Percentiles rank a stretch among this genome's conserved stretches.
Evolutionary conservation across 1,139 yeast species (phyloP).

Genomic region (Sugiyamaella sp.): DNA sequence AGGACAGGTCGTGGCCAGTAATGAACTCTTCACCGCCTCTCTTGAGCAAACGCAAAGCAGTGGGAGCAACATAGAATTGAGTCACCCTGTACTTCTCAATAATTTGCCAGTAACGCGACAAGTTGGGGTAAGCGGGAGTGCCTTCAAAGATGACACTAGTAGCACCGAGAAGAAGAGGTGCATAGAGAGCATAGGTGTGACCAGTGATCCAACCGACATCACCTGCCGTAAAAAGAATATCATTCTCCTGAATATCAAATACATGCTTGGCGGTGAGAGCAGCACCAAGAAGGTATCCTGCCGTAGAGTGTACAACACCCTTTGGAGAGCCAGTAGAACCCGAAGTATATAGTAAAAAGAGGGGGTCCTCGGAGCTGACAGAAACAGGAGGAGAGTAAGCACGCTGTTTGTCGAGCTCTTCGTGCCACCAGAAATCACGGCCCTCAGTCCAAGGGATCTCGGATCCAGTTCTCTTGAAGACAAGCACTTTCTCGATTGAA

Average conservation of each 20-base stretch:
- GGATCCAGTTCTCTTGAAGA: constrained; percentile 77
- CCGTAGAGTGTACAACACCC: constrained; percentile 95
- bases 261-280: constrained; percentile 90
- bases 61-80: constrained; percentile 88
- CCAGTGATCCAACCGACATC: constrained; percentile 99
- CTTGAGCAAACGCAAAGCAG: constrained; percentile 80
- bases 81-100: constrained; percentile 76
- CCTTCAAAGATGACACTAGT: constrained; percentile 94
- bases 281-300: constrained; percentile 92
- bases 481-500: constrained; percentile 76
- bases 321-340: constrained; percentile 98
- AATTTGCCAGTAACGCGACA: constrained; percentile 93
- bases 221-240: constrained; percentile 95
- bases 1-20: constrained; percentile 58
- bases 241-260: constrained; percentile 86
- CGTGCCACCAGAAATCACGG: constrained; percentile 94
- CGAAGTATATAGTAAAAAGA: constrained; percentile 90
- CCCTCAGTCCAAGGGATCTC: constrained; percentile 64
- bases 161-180: constrained; percentile 86
- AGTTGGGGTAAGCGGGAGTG: constrained; percentile 96
- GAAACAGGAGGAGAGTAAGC: constrained; percentile 87
- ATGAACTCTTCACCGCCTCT: constrained; percentile 76
- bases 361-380: constrained; percentile 88
- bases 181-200: constrained; percentile 92
- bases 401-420: constrained; percentile 75